Conservation (phyloP, 257 asterid species). For the Solanum clarkiae region DNA sequence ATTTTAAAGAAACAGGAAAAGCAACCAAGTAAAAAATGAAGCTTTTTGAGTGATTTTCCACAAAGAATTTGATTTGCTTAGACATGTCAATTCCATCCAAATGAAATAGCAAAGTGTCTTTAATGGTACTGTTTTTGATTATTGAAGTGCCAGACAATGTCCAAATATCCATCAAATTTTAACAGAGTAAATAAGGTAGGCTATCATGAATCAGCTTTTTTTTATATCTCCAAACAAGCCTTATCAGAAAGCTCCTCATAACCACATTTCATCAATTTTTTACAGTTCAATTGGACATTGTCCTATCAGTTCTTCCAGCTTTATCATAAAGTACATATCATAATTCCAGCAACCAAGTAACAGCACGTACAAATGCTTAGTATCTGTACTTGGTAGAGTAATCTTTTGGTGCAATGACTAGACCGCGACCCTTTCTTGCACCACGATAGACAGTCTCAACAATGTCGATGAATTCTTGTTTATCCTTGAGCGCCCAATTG, state of each 20-base stretch:
- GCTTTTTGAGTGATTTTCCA: no score
- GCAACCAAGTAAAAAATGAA: no score
- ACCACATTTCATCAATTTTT: neutral
- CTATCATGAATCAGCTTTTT: neutral
- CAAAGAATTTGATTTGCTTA: no score
- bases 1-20: no score
- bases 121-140: no score
- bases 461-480: constrained; percentile 68
- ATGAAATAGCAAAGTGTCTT: no score
- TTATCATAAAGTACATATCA: neutral
- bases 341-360: neutral
- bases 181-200: neutral
- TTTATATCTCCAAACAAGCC: neutral
- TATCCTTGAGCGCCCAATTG: constrained; percentile 75
- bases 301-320: neutral
- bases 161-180: neutral
- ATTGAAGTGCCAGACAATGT: no score
- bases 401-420: constrained; percentile 74
- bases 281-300: neutral
- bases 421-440: constrained; percentile 72
- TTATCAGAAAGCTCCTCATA: neutral
- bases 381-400: constrained; percentile 76
- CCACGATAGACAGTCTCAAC: constrained; percentile 72
- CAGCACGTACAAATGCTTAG: neutral
- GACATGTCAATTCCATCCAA: no score